A percentile compares a stretch with the other conserved stretches of the same genome.
Conservation (phyloP, 352 stramenopile genomes). For the Phytophthora ohioensis region DNA sequence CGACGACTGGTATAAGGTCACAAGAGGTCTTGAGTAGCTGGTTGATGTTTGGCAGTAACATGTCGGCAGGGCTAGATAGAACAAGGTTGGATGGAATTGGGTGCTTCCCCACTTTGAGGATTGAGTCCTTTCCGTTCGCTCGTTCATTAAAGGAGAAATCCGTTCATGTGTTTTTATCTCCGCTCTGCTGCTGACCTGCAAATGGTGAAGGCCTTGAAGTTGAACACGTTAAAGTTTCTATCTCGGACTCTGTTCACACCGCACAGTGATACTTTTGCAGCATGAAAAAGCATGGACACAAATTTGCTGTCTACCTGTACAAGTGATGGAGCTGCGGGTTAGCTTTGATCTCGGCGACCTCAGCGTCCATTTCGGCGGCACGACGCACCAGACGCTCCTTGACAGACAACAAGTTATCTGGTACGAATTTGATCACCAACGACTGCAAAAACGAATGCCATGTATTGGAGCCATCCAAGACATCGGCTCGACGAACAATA, state of each 20-base stretch:
- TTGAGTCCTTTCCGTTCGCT: conserved; percentile 30
- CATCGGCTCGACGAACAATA: conserved; percentile 44
- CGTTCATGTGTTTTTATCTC: conserved; percentile 34
- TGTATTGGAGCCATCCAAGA: conserved; percentile 47
- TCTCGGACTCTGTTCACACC: too few relatives aligned
- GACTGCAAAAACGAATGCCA: conserved; percentile 74
- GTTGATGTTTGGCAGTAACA: conserved; percentile 29
- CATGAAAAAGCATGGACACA: not conserved
- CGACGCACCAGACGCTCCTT: conserved; percentile 71
- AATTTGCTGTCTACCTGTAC: conserved; percentile 54
- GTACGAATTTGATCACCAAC: conserved; percentile 74
- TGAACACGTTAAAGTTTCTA: too few relatives aligned
- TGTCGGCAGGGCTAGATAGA: conserved; percentile 38
- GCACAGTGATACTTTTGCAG: too few relatives aligned
- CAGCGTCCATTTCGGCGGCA: conserved; percentile 52
- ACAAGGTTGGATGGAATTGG: conserved; percentile 47
- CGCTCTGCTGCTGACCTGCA: not conserved
- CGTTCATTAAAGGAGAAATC: conserved; percentile 43
- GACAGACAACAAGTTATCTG: conserved; percentile 64
- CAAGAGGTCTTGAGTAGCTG: conserved; percentile 25
- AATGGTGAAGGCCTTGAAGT: too few relatives aligned
- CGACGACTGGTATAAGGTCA: conserved; percentile 26
- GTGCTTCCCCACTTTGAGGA: conserved; percentile 41
- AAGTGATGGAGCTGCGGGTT: conserved; percentile 72
- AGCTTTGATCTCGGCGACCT: conserved; percentile 63